Conservation (phyloP, 73 alveolate genomes). For the Paramecium tetraurelia region DNA sequence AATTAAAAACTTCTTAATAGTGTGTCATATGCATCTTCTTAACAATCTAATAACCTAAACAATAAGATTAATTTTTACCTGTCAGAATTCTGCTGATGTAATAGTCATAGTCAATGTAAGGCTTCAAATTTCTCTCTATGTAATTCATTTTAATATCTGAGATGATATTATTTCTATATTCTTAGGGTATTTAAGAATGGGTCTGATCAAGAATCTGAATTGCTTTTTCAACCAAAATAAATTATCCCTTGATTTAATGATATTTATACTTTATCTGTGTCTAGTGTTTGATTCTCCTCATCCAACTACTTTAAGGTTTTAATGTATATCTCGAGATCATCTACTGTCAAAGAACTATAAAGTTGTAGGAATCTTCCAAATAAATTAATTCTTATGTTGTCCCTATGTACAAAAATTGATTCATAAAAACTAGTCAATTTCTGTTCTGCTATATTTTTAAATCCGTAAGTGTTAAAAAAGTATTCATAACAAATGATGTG, state of each 20-base stretch:
- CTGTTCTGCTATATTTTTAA: constrained; percentile 24
- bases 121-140: neutral
- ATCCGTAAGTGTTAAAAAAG: constrained; percentile 34
- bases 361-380: constrained; percentile 33
- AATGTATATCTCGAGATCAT: constrained; percentile 29
- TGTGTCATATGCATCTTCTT: neutral
- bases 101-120: neutral
- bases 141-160: neutral
- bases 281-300: neutral
- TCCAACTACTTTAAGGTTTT: neutral
- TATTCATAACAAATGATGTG: constrained; percentile 26
- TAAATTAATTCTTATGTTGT: neutral
- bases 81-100: neutral
- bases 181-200: neutral
- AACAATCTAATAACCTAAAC: neutral
- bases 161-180: neutral
- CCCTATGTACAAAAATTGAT: neutral
- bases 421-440: neutral
- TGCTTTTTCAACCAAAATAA: constrained; percentile 3
- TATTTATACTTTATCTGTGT: neutral
- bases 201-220: neutral
- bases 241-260: neutral
- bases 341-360: neutral
- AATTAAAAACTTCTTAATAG: constrained; percentile 3
- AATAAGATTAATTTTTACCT: neutral